A percentile compares a stretch with the other conserved stretches of the same genome.
Conservation (phyloP, 164 flowering plant genomes). For the Saururus chinensis region DNA sequence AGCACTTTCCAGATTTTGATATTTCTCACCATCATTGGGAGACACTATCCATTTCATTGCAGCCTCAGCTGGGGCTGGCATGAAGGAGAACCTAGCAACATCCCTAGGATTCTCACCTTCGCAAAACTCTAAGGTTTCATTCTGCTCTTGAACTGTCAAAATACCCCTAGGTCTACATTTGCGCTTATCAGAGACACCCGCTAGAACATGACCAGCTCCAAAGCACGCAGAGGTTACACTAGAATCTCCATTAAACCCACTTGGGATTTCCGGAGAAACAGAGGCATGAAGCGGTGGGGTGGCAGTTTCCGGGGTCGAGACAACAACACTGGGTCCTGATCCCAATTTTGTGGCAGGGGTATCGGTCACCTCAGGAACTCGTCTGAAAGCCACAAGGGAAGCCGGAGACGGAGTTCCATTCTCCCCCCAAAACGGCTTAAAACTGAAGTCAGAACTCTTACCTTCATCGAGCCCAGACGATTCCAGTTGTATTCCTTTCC, state of each 20-base stretch:
- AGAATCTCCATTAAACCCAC: slow-evolving; percentile 19
- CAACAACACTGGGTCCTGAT: slow-evolving; percentile 21
- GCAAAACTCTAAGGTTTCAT: neutral
- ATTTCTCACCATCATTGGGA: slow-evolving; percentile 27
- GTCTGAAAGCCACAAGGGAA: neutral
- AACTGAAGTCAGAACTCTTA: slow-evolving; percentile 10
- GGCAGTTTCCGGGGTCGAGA: slow-evolving; percentile 11
- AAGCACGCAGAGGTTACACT: slow-evolving; percentile 42
- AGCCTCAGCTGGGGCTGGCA: slow-evolving; percentile 54
- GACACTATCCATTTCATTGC: slow-evolving; percentile 62
- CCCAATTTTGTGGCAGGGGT: slow-evolving; percentile 29
- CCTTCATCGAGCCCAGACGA: slow-evolving; percentile 1
- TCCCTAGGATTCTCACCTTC: neutral
- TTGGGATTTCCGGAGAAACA: slow-evolving; percentile 75
- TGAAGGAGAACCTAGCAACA: slow-evolving; percentile 10
- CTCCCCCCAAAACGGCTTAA: slow-evolving; percentile 6
- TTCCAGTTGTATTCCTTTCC: neutral
- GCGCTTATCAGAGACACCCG: slow-evolving; percentile 66
- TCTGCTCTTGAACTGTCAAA: slow-evolving; percentile 36
- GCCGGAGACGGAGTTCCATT: slow-evolving; percentile 6
- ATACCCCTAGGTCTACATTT: slow-evolving; percentile 86
- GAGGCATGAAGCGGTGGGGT: slow-evolving; percentile 75
- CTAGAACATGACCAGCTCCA: slow-evolving; percentile 61
- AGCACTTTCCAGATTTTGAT: slow-evolving; percentile 11
- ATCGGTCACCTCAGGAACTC: neutral